Percentiles rank a stretch among this genome's conserved stretches.
These are phyloP conservation scores for Cadophora sp. DNA, from an alignment of 2,329 filamentous ascomycete genomes.

Conservation along the genomic window DNA sequence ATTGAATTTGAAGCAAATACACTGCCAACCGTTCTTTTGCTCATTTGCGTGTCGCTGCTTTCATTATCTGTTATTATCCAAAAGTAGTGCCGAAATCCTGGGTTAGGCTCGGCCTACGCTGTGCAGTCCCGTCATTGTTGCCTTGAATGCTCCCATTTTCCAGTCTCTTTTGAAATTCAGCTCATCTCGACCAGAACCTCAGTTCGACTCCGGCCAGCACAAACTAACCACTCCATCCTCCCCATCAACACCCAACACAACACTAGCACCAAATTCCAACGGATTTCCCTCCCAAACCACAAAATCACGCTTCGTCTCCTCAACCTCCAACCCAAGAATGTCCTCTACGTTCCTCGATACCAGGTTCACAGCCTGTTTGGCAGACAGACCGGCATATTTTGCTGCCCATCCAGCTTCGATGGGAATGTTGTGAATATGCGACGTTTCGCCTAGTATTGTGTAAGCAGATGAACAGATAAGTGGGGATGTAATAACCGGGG, in stretches of 20 bases:
- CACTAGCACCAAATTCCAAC: conserved; percentile 49
- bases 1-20: no score
- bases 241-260: conserved; percentile 47
- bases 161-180: no score
- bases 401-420: conserved; percentile 50
- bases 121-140: no score
- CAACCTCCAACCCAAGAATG: conserved; percentile 46
- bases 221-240: conserved; percentile 41
- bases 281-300: conserved; percentile 53
- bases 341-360: conserved; percentile 51
- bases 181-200: neutral
- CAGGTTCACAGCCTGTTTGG: conserved; percentile 46
- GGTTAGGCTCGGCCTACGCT: no score
- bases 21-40: no score
- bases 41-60: no score
- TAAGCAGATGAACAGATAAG: neutral
- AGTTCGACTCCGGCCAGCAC: conserved; percentile 46
- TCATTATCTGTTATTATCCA: no score
- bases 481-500: neutral
- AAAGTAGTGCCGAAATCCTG: no score
- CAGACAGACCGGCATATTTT: conserved; percentile 48
- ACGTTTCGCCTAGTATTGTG: conserved; percentile 16
- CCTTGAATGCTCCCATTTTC: no score
- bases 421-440: conserved; percentile 48
- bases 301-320: conserved; percentile 46